phyloP scores from a whole-genome alignment of 768 basidiomycete species.

The Rossbeevera mucosa region DNA sequence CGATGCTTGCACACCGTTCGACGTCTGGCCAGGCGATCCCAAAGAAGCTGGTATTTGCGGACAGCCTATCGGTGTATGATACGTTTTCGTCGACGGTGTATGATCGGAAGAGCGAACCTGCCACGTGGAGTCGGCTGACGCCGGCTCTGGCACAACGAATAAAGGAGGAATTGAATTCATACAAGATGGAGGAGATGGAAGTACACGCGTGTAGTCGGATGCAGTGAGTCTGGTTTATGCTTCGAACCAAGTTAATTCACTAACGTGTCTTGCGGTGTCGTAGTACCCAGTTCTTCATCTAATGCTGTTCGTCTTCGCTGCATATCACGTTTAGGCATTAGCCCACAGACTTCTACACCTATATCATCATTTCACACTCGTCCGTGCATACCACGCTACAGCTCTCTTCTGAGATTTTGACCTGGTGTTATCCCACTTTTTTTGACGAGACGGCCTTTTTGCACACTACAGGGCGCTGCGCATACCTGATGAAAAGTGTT shows the following conservation, averaged over 20 bases:
- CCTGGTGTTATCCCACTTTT: slow-evolving; percentile 22
- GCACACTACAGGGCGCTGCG: slow-evolving; percentile 26
- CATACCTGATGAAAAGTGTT: slow-evolving; percentile 28
- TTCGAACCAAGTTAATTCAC: not conserved
- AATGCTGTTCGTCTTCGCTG: slow-evolving; percentile 31
- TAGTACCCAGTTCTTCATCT: slow-evolving; percentile 89
- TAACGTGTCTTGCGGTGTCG: slow-evolving; percentile 1
- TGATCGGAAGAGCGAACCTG: slow-evolving; percentile 92
- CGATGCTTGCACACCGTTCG: slow-evolving; percentile 65
- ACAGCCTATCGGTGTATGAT: slow-evolving; percentile 90
- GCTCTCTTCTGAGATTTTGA: slow-evolving; percentile 14
- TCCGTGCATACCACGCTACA: slow-evolving; percentile 19
- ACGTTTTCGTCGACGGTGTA: slow-evolving; percentile 92
- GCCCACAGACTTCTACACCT: slow-evolving; percentile 26
- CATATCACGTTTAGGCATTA: slow-evolving; percentile 28
- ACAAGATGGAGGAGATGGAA: slow-evolving; percentile 99
- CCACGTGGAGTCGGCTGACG: slow-evolving; percentile 94
- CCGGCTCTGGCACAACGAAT: slow-evolving; percentile 93
- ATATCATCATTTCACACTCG: slow-evolving; percentile 19
- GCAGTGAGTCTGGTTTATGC: slow-evolving; percentile 54
- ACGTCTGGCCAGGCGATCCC: slow-evolving; percentile 69
- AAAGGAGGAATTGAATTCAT: slow-evolving; percentile 97
- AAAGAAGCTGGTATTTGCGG: slow-evolving; percentile 84
- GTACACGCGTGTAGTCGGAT: slow-evolving; percentile 91
- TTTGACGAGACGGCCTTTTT: slow-evolving; percentile 19